A percentile compares a stretch with the other conserved stretches of the same genome.
These are phyloP conservation scores for Phoenix roebelenii DNA, from an alignment of 176 grass and related monocot genomes.

Conservation along the genomic window DNA sequence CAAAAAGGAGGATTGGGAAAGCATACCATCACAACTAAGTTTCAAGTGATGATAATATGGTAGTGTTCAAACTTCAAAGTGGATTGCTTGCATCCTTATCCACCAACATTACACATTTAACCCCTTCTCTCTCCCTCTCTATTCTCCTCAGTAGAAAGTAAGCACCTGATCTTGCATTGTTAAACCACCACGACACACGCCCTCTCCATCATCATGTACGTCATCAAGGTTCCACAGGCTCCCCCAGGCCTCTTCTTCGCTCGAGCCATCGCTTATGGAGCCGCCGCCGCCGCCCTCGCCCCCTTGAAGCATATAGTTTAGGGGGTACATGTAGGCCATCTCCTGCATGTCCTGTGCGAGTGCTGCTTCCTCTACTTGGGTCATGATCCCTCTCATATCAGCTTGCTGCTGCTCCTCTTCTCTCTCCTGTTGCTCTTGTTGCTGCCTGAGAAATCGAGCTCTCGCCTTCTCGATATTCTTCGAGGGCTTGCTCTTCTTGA, in stretches of 20 bases:
- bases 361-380: background rate
- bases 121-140: too few relatives aligned
- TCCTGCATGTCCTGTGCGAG: slow-evolving; percentile 3
- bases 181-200: slow-evolving; percentile 1
- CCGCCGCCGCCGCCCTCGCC: slow-evolving; percentile 18
- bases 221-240: slow-evolving; percentile 85
- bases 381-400: background rate
- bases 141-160: slow-evolving; percentile 24
- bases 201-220: slow-evolving; percentile 8
- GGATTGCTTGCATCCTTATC: too few relatives aligned
- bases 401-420: slow-evolving; percentile 18
- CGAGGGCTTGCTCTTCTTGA: slow-evolving; percentile 76
- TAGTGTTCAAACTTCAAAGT: too few relatives aligned
- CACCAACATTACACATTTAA: too few relatives aligned
- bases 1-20: too few relatives aligned
- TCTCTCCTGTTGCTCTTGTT: slow-evolving; percentile 23
- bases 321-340: slow-evolving; percentile 43
- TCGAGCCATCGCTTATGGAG: slow-evolving; percentile 35
- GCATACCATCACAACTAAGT: too few relatives aligned
- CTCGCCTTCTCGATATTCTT: slow-evolving; percentile 67
- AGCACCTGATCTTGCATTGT: slow-evolving; percentile 18
- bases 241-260: slow-evolving; percentile 66
- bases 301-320: slow-evolving; percentile 27
- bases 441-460: slow-evolving; percentile 47
- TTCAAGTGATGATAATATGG: too few relatives aligned